A percentile compares a stretch with the other conserved stretches of the same genome.
Conservation (phyloP, 345 rosid genomes). For the Orychophragmus violaceus region DNA sequence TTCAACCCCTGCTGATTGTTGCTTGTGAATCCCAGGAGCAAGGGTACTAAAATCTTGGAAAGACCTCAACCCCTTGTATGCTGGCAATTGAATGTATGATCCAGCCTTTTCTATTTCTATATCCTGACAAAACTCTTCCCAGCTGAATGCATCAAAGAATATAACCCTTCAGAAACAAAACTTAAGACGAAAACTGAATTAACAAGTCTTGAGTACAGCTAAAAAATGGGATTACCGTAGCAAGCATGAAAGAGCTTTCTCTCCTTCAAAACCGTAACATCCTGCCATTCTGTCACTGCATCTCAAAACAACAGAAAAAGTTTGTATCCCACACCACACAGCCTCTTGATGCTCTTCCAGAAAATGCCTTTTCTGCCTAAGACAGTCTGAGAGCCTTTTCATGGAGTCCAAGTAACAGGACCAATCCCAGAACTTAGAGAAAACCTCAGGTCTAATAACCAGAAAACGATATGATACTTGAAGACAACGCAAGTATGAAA, state of each 20-base stretch:
- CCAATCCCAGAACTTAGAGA: slow-evolving; percentile 90
- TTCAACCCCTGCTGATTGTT: slow-evolving; percentile 24
- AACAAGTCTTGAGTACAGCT: background rate
- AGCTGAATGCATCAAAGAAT: slow-evolving; percentile 45
- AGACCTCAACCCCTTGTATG: slow-evolving; percentile 25
- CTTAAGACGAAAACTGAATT: background rate
- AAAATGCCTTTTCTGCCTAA: slow-evolving; percentile 12
- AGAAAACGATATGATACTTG: slow-evolving; percentile 69
- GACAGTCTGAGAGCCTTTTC: slow-evolving; percentile 24
- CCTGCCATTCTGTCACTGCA: slow-evolving; percentile 42
- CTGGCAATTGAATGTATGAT: slow-evolving; percentile 41
- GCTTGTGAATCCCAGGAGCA: slow-evolving; percentile 34
- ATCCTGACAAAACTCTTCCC: slow-evolving; percentile 85
- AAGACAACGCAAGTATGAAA: slow-evolving; percentile 36
- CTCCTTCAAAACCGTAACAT: slow-evolving; percentile 42
- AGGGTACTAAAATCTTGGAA: slow-evolving; percentile 29
- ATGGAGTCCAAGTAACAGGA: slow-evolving; percentile 68
- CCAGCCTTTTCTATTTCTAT: slow-evolving; percentile 68
- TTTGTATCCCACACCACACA: slow-evolving; percentile 61
- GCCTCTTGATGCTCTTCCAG: slow-evolving; percentile 27
- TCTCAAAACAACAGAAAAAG: slow-evolving; percentile 45
- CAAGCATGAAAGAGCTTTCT: slow-evolving; percentile 58
- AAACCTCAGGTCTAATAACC: slow-evolving; percentile 43
- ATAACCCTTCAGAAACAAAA: slow-evolving; percentile 13
- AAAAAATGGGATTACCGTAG: slow-evolving; percentile 58